Evolutionary conservation across 1,284 basidiomycete genomes (phyloP), one percentile per base, ranked within the genome.

Genomic region (Cutaneotrichosporon sp.): DNA sequence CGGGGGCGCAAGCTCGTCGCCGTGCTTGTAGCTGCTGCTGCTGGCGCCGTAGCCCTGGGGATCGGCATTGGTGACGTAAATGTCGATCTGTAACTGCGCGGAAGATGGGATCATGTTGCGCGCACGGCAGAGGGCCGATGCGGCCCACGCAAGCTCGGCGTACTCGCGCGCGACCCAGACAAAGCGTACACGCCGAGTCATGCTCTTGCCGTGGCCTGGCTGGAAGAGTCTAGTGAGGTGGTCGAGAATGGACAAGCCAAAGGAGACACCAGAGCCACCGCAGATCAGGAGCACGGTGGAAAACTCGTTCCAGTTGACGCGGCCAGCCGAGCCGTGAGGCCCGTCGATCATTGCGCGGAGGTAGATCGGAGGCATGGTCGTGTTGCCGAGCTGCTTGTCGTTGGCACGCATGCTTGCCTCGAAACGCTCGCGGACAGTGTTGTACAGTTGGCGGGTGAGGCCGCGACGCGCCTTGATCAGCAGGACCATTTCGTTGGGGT

Each of bases 131-230:
- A 92, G 69, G 43, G 83, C 77, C 3, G 83, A 78, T 0, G 88
- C 87, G 50, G 86, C 84, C 89, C 89, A 91, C 53, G 86, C 84
- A 37, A 90, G 77, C 67, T 91, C 87, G n/a, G 84, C 80, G 66
- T 85, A 89, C 67, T 91, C 89, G 47, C 87, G 79, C 45, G 89
- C 79, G 45, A 91, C 80, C 90, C 90, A 92, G 3, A 91, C 81
- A 61, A 92, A 89, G 21, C 88, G 79, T 0, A 90, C 80, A 2
- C 87, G 79, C 37, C 71, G 77, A 1, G 81, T 83, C 54, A 77
- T 75, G 60, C 80, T 82, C 21, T 52, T 41, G 26, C 41, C 35
- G 47, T 5, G 77, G 75, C 75, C 74, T 77, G 5, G 80, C 0
- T 81, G 79, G 64, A 90, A 77, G 58, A 81, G 80, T 47, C 83